phyloP scores from a whole-genome alignment of 1,284 basidiomycete genomes.

The Fomitopsis pinicola region DNA sequence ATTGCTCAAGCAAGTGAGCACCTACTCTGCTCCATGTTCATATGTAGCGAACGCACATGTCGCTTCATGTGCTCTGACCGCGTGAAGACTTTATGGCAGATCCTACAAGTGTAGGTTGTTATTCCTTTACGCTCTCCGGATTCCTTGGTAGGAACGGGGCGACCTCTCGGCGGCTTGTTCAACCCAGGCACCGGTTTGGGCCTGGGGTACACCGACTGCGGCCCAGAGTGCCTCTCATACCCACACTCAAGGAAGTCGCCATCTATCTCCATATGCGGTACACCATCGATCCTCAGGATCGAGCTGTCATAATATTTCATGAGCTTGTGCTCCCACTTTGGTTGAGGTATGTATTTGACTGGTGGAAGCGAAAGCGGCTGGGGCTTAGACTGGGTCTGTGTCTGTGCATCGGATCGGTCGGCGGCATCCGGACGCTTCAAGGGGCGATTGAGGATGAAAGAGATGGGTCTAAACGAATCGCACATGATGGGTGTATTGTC shows the following conservation, averaged over 20 bases:
- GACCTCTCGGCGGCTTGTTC: conserved; percentile 68
- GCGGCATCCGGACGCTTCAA: conserved; percentile 7
- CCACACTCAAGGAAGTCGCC: background rate
- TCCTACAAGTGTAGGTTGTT: conserved; percentile 56
- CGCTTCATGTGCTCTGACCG: conserved; percentile 76
- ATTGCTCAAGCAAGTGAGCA: conserved; percentile 7
- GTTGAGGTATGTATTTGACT: conserved; percentile 7
- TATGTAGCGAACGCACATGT: conserved; percentile 74
- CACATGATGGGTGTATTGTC: conserved; percentile 12
- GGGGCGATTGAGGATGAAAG: conserved; percentile 15
- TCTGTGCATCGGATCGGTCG: background rate
- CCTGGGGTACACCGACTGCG: background rate
- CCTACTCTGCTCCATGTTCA: conserved; percentile 68
- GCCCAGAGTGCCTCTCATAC: conserved; percentile 1
- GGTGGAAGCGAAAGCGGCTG: conserved; percentile 10
- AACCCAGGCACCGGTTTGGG: conserved; percentile 60
- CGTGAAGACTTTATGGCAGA: conserved; percentile 71
- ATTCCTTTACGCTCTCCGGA: conserved; percentile 29
- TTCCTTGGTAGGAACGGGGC: conserved; percentile 54
- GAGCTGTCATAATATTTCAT: background rate
- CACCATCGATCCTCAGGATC: conserved; percentile 2
- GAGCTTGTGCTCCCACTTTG: background rate
- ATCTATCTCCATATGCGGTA: conserved; percentile 4
- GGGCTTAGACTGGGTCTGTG: background rate
- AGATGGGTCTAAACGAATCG: conserved; percentile 13